Evolutionary conservation across 2,329 filamentous ascomycete genomes (phyloP).

Genomic region (Colletotrichum sidae): DNA sequence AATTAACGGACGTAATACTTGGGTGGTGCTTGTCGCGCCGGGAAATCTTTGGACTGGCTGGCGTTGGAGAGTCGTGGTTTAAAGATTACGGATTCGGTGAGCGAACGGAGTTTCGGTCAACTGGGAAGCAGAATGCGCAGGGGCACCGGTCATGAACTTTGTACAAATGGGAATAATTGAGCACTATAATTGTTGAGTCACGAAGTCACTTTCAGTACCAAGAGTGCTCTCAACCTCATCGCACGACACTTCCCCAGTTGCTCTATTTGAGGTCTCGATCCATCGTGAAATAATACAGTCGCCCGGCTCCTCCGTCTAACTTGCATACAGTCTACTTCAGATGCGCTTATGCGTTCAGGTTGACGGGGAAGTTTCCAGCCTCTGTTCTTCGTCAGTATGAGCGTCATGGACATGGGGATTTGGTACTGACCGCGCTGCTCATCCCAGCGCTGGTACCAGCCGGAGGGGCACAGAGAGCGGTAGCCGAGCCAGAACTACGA

Average conservation of each 20-base stretch:
- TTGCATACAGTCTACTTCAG: conserved; percentile 33
- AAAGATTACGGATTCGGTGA: not conserved
- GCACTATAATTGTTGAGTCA: conserved; percentile 24
- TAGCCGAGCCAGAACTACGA: conserved; percentile 93
- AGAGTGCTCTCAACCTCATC: conserved; percentile 23
- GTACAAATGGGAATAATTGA: conserved; percentile 23
- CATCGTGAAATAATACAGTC: conserved; percentile 51
- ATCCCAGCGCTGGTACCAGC: conserved; percentile 96
- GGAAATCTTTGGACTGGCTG: too few species aligned
- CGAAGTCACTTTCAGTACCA: conserved; percentile 30
- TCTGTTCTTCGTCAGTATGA: conserved; percentile 56
- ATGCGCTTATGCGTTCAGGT: conserved; percentile 67
- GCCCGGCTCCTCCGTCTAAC: conserved; percentile 39
- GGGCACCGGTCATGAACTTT: conserved; percentile 13
- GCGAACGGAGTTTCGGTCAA: conserved; percentile 32
- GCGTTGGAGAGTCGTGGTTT: not conserved
- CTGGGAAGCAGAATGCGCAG: not conserved
- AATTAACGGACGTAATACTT: not conserved
- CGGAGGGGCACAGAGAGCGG: conserved; percentile 95
- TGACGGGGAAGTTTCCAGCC: conserved; percentile 75
- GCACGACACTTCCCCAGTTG: conserved; percentile 35
- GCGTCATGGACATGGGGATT: conserved; percentile 4
- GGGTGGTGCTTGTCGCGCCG: too few species aligned
- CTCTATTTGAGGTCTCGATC: conserved; percentile 40
- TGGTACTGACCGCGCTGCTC: conserved; percentile 85